phyloP scores from a whole-genome alignment of 116 monocot genomes.

The Iris pallida region DNA sequence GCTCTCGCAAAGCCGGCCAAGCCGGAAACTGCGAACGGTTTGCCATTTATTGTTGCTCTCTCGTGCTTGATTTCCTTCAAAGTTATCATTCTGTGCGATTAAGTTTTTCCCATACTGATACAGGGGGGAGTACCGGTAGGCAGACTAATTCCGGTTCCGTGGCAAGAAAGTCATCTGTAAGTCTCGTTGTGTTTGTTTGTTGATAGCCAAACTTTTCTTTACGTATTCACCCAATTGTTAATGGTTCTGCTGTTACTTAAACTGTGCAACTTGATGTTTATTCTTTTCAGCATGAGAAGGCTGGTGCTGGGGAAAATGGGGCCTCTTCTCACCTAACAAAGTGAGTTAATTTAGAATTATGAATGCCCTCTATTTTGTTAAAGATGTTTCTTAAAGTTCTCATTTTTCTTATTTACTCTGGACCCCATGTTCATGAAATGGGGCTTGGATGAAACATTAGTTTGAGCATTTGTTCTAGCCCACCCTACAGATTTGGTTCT shows the following conservation, averaged over 20 bases:
- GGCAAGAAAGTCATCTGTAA: not conserved
- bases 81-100: no score
- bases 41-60: no score
- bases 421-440: not conserved
- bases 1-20: no score
- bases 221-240: not conserved
- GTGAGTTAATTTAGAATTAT: slow-evolving; percentile 26
- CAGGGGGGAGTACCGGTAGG: no score
- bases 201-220: not conserved
- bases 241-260: not conserved
- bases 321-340: slow-evolving; percentile 17
- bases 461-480: not conserved
- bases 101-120: no score
- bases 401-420: not conserved
- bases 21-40: no score
- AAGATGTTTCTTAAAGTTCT: slow-evolving; percentile 2
- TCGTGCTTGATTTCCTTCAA: no score
- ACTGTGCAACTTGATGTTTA: not conserved
- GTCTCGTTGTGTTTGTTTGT: no score
- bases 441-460: not conserved
- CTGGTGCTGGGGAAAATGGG: slow-evolving; percentile 24
- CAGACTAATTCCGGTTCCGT: no score
- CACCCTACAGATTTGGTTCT: no score
- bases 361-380: slow-evolving; percentile 1
- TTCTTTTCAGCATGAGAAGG: slow-evolving; percentile 29